These are phyloP conservation scores for Phenoliferia sp. DNA, from an alignment of 1,284 basidiomycete species.

Conservation along the genomic window DNA sequence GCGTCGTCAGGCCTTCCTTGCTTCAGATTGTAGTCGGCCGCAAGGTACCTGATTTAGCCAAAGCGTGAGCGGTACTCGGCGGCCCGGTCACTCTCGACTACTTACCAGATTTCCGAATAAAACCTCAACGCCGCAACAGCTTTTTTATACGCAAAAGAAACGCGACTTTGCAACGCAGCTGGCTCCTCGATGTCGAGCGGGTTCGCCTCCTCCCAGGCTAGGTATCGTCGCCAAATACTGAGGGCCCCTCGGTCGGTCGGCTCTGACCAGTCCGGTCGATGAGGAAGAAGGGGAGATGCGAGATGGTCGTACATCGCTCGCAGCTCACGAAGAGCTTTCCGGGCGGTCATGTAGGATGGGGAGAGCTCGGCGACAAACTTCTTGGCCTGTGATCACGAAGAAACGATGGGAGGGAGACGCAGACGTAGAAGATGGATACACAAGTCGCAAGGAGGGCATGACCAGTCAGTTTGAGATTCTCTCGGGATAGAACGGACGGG, in stretches of 20 bases:
- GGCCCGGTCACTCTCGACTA: no score
- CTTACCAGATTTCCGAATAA: slow-evolving; percentile 72
- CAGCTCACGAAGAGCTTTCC: slow-evolving; percentile 78
- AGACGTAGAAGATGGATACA: neutral
- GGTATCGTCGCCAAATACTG: slow-evolving; percentile 81
- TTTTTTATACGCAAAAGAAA: slow-evolving; percentile 81
- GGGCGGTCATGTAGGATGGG: slow-evolving; percentile 85
- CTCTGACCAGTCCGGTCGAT: slow-evolving; percentile 63
- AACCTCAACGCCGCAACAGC: slow-evolving; percentile 86
- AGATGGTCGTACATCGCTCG: slow-evolving; percentile 50
- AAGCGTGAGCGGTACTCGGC: neutral
- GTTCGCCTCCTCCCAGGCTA: slow-evolving; percentile 95
- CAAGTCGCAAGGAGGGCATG: neutral
- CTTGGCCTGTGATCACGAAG: slow-evolving; percentile 59
- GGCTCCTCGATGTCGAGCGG: slow-evolving; percentile 86
- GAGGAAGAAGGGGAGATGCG: slow-evolving; percentile 53
- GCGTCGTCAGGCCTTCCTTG: slow-evolving; percentile 80
- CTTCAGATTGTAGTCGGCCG: slow-evolving; percentile 70
- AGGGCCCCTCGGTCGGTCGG: slow-evolving; percentile 64
- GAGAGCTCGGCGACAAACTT: slow-evolving; percentile 86
- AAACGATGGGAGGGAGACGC: neutral
- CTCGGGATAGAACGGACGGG: neutral
- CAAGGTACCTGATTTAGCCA: slow-evolving; percentile 67
- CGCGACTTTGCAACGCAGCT: slow-evolving; percentile 59
- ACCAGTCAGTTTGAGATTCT: neutral